phyloP scores from a whole-genome alignment of 306 rosid genomes.

The Cucumis melo region DNA sequence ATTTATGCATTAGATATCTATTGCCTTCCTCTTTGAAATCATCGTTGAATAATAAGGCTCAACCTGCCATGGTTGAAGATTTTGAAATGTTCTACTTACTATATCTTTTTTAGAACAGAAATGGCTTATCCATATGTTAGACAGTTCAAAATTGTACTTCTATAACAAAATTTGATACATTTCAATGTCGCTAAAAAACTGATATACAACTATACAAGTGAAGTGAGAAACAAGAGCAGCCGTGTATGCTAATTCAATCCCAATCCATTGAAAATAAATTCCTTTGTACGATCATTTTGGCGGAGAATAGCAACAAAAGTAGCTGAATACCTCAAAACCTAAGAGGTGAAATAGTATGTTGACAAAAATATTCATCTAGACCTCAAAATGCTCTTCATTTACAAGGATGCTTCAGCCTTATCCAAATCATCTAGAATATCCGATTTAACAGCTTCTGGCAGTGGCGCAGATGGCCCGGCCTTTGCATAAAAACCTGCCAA shows the following conservation, averaged over 20 bases:
- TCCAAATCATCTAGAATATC: conserved; percentile 53
- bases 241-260: not conserved
- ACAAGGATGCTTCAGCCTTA: conserved; percentile 42
- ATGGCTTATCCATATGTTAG: not conserved
- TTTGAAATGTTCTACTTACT: not conserved
- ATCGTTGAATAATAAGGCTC: not conserved
- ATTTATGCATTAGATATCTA: not conserved
- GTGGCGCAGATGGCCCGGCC: conserved; percentile 79
- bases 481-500: conserved; percentile 72
- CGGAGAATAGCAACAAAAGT: not conserved
- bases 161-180: not conserved
- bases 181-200: not conserved
- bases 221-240: not conserved
- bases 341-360: not conserved
- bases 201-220: not conserved
- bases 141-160: not conserved
- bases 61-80: too few relatives aligned
- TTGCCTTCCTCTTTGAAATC: not conserved
- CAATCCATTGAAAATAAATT: not conserved
- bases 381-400: not conserved
- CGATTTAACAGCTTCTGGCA: conserved; percentile 57
- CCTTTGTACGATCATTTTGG: not conserved
- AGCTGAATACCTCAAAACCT: not conserved
- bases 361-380: not conserved
- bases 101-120: not conserved